These are phyloP conservation scores for Cladophialophora bantiana DNA, from an alignment of 2,329 filamentous ascomycete genomes.

Conservation along the genomic window DNA sequence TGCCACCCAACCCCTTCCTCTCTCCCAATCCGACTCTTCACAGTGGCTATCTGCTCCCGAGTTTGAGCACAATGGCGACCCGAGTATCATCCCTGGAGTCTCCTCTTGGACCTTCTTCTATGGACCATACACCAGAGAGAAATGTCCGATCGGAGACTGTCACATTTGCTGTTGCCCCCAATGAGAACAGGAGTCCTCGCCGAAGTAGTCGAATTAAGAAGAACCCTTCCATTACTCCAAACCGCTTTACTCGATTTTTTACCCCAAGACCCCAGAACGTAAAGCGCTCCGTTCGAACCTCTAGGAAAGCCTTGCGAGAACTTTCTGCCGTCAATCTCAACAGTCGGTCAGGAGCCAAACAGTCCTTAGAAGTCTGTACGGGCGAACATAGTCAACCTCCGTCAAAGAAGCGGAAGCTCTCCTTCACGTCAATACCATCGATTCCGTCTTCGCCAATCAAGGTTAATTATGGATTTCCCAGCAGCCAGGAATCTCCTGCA, in stretches of 20 bases:
- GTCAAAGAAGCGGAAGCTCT: conserved; percentile 55
- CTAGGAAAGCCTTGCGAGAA: conserved; percentile 53
- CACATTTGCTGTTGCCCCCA: conserved; percentile 26
- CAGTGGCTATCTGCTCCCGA: not conserved
- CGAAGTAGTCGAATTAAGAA: conserved; percentile 48
- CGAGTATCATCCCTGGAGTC: not conserved
- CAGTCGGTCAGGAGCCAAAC: conserved; percentile 20
- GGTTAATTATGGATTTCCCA: conserved; percentile 27
- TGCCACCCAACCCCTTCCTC: not conserved
- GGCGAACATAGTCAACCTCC: conserved; percentile 19
- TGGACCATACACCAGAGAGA: conserved; percentile 39
- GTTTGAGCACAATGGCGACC: not conserved
- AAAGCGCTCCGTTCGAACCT: conserved; percentile 48
- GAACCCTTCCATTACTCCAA: conserved; percentile 58
- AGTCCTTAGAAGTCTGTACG: not conserved
- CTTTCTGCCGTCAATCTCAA: conserved; percentile 46
- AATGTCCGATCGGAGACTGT: conserved; percentile 28
- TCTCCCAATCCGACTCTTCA: not conserved
- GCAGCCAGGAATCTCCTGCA: conserved; percentile 28
- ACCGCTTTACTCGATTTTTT: conserved; percentile 59
- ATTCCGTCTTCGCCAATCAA: conserved; percentile 54
- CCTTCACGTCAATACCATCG: conserved; percentile 54
- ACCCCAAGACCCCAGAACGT: conserved; percentile 52
- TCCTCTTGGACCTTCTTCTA: conserved; percentile 3
- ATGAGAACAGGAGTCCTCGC: conserved; percentile 32